Conservation (phyloP, 2,329 filamentous ascomycete genomes). For the Ambrosiella cleistominuta region DNA sequence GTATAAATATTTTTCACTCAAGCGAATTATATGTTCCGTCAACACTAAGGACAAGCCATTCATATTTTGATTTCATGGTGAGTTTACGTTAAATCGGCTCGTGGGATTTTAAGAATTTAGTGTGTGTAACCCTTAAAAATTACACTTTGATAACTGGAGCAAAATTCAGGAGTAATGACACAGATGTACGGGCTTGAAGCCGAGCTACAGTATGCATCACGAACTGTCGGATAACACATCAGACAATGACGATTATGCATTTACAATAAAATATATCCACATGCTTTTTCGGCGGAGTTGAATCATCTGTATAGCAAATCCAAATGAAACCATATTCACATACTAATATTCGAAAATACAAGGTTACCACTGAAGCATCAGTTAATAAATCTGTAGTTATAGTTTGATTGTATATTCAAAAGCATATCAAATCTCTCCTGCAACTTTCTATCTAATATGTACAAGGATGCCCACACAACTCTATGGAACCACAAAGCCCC, state of each 20-base stretch:
- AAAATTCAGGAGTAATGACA: too few relatives aligned
- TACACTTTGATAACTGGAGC: too few relatives aligned
- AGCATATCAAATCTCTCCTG: background rate
- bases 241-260: background rate
- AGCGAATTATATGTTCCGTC: too few relatives aligned
- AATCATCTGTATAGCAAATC: background rate
- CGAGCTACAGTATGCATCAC: background rate
- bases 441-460: constrained; percentile 2
- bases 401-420: background rate
- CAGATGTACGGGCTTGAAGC: too few relatives aligned
- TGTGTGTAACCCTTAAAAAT: too few relatives aligned
- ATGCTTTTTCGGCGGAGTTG: background rate
- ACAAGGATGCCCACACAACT: background rate
- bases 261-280: background rate
- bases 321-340: background rate
- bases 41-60: too few relatives aligned
- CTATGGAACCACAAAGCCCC: background rate
- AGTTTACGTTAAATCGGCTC: too few relatives aligned
- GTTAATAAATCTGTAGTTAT: constrained; percentile 4
- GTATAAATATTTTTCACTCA: too few relatives aligned
- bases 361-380: background rate
- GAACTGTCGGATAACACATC: background rate
- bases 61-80: too few relatives aligned
- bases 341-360: background rate
- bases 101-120: too few relatives aligned